Percentiles rank a stretch among this genome's conserved stretches.
Evolutionary conservation across 78 protist genomes (phyloP).

Genomic region (Trichosphaerium sp.): DNA sequence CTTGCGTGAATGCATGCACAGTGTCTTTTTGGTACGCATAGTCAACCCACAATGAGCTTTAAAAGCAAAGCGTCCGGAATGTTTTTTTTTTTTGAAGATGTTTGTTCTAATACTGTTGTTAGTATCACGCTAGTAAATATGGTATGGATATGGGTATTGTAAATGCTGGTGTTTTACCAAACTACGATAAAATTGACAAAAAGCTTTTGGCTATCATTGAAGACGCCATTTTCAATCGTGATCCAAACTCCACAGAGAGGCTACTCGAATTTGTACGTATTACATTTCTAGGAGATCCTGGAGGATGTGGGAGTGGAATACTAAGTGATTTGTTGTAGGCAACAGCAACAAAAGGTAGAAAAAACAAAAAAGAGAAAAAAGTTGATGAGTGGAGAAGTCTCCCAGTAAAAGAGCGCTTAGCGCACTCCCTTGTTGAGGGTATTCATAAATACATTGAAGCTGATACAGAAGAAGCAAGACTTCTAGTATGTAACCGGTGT

Average conservation of each 20-base stretch:
- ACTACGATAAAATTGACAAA: conserved; percentile 78
- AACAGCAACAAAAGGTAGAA: not conserved
- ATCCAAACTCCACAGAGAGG: not conserved
- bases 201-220: conserved; percentile 34
- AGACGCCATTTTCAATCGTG: conserved; percentile 44
- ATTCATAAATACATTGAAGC: conserved; percentile 66
- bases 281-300: not conserved
- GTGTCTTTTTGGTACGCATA: conserved; percentile 67
- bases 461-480: conserved; percentile 89
- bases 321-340: too few species aligned
- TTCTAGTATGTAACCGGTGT: not conserved
- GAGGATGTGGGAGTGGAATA: too few species aligned
- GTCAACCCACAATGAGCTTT: too few species aligned
- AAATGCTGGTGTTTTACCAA: conserved; percentile 89
- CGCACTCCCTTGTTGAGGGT: conserved; percentile 89
- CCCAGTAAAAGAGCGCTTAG: conserved; percentile 66
- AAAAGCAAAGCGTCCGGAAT: too few species aligned
- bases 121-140: conserved; percentile 70
- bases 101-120: not conserved
- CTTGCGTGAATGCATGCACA: conserved; percentile 93
- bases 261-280: not conserved
- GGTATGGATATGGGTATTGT: conserved; percentile 98
- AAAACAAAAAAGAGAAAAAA: conserved; percentile 5
- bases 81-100: not conserved
- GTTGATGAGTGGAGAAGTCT: conserved; percentile 76